Percentiles rank a stretch among this genome's conserved stretches.
Evolutionary conservation across 1,139 yeast genomes (phyloP).

Genomic region (Geotrichum histeridarum): DNA sequence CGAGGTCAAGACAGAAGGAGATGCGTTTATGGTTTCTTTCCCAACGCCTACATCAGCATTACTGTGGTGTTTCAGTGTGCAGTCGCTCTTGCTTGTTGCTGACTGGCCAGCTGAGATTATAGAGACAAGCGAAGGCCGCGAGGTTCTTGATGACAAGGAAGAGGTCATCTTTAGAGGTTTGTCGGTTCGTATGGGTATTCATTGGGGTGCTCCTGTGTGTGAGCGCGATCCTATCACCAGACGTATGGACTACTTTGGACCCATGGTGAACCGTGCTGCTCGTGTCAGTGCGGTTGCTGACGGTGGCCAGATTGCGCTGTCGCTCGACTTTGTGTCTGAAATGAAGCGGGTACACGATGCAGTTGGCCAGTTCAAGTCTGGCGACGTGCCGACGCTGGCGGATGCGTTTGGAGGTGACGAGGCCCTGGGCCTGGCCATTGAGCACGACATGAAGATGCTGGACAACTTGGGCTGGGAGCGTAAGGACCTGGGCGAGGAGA

Average conservation of each 20-base stretch:
- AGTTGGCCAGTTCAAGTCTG: constrained; percentile 37
- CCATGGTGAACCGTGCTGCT: constrained; percentile 94
- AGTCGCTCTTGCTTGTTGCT: constrained; percentile 70
- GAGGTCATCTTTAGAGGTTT: constrained; percentile 71
- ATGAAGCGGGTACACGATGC: constrained; percentile 52
- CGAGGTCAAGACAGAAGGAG: constrained; percentile 98
- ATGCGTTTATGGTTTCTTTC: constrained; percentile 95
- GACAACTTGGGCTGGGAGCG: constrained; percentile 65
- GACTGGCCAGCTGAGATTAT: constrained; percentile 96
- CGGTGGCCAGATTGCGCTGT: constrained; percentile 91
- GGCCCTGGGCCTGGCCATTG: constrained; percentile 58
- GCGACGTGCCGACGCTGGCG: constrained; percentile 37
- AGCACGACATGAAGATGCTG: constrained; percentile 60
- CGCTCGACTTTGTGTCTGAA: constrained; percentile 75
- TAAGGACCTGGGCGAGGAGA: constrained; percentile 74
- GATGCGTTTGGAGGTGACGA: constrained; percentile 62
- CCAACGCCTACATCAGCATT: constrained; percentile 89
- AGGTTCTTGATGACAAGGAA: constrained; percentile 62
- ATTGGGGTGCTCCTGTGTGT: constrained; percentile 97
- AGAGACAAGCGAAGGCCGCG: constrained; percentile 79
- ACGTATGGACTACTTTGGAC: constrained; percentile 98
- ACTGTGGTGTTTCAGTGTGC: constrained; percentile 92
- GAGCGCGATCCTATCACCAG: constrained; percentile 91
- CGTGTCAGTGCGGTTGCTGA: constrained; percentile 92
- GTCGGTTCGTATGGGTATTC: constrained; percentile 95